Evolutionary conservation across 2,329 filamentous ascomycete species (phyloP), one percentile per base, ranked within the genome.

Genomic region (Arthroderma sp.): DNA sequence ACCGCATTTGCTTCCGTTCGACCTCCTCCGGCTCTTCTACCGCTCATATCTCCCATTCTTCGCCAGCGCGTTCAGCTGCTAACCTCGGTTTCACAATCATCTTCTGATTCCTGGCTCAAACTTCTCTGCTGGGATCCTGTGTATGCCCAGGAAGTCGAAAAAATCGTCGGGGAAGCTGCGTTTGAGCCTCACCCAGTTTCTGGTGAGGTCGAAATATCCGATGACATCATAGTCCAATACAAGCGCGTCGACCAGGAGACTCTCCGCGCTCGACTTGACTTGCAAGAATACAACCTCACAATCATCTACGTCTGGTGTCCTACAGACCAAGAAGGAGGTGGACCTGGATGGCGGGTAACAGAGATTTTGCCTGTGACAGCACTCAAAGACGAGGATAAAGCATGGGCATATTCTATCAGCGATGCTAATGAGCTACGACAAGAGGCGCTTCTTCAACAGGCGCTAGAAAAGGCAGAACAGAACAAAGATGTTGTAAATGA

Each of bases 101-200:
- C 65, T 6, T 62, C 62, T 4, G 68, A 71, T 33, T 71, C 72
- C 48, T 82, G 78, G 78, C 62, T 81, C 1, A 66, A 68, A 2
- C 59, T 80, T 31, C 65, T 82, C 7, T 77, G 70, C 52, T 81
- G 78, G 78, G 71, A 78, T 50, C 49, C 63, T 1, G 58, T 61
- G 5, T 67, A 70, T 43, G 76, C 72, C 3, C 67, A 73, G 30
- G 69, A 66, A 46, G 63, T 81, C 7, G 71, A 74, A 40, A 62
- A 66, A 8, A 58, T 74, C 22, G 68, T 81, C 32, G 70, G 73
- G 48, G 66, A 68, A 32, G 65, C 75, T 30, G 66, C 66, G 11
- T 71, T 80, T 45, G 78, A 81, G 57, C 75, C 76, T 38, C 78
- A 82, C 53, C 78, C 78, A 0, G 72, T 74, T 3, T 81, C 78